These are phyloP conservation scores for Hyphopichia wangnamkhiaoensis DNA, from an alignment of 1,139 yeast genomes.

Conservation along the genomic window DNA sequence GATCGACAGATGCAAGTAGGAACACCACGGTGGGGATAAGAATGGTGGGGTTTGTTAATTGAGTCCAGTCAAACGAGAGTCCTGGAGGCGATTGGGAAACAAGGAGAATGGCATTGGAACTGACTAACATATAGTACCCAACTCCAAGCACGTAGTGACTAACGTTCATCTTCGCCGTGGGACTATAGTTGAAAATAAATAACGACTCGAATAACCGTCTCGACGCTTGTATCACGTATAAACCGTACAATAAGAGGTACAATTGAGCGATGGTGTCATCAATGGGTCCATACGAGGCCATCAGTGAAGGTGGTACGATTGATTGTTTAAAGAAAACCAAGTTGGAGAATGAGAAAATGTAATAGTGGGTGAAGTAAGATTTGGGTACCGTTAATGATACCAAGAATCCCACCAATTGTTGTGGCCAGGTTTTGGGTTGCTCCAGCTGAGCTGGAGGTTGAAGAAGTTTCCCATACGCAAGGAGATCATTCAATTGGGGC, in stretches of 20 bases:
- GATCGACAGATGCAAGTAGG: conserved; percentile 51
- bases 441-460: background rate
- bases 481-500: background rate
- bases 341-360: conserved; percentile 29
- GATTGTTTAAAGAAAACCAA: conserved; percentile 3
- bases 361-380: conserved; percentile 50
- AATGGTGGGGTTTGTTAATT: conserved; percentile 11
- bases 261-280: conserved; percentile 14
- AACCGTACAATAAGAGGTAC: conserved; percentile 16
- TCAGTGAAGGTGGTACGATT: conserved; percentile 5
- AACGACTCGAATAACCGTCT: conserved; percentile 67
- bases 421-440: background rate
- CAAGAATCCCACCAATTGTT: conserved; percentile 6
- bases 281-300: conserved; percentile 9
- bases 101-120: conserved; percentile 19
- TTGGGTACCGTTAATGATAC: conserved; percentile 41
- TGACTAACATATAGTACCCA: conserved; percentile 53
- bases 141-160: conserved; percentile 78
- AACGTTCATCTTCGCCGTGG: conserved; percentile 63
- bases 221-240: conserved; percentile 53
- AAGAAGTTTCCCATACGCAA: background rate
- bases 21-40: conserved; percentile 29
- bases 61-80: conserved; percentile 3
- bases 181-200: conserved; percentile 48
- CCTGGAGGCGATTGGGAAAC: conserved; percentile 9